Percentiles rank a stretch among this genome's conserved stretches.
Conservation (phyloP, 768 basidiomycete species). For the Amyloporia xantha region DNA sequence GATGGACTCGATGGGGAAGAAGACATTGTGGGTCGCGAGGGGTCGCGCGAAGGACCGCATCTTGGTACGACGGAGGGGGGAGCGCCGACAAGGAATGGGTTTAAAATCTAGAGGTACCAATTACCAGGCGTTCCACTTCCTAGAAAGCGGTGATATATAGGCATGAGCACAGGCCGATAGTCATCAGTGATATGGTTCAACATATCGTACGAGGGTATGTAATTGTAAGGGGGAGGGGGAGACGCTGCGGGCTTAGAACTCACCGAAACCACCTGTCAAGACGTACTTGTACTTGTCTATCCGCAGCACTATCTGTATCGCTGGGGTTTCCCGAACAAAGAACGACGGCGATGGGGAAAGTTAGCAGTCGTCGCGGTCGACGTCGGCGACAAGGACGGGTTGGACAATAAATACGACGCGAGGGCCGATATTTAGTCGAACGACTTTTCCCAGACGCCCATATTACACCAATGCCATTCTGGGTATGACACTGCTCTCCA, state of each 20-base stretch:
- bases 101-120: background rate
- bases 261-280: background rate
- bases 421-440: background rate
- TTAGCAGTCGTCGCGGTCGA: background rate
- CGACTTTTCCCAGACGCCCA: background rate
- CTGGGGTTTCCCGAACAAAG: background rate
- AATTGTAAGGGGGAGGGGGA: background rate
- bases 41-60: slow-evolving; percentile 63
- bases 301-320: background rate
- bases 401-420: background rate
- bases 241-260: background rate
- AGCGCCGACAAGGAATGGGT: background rate
- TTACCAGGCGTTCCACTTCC: background rate
- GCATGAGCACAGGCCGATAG: background rate
- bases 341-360: background rate
- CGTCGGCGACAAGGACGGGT: background rate
- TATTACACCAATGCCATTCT: too few species aligned
- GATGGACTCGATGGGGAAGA: slow-evolving; percentile 82
- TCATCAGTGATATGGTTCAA: background rate
- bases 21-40: slow-evolving; percentile 65
- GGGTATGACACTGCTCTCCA: background rate
- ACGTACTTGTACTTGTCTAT: background rate
- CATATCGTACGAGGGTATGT: background rate
- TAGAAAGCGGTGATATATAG: background rate
- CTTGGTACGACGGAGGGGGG: slow-evolving; percentile 5